phyloP scores from a whole-genome alignment of 164 flowering plant species.

The Nymphaea colorata region DNA sequence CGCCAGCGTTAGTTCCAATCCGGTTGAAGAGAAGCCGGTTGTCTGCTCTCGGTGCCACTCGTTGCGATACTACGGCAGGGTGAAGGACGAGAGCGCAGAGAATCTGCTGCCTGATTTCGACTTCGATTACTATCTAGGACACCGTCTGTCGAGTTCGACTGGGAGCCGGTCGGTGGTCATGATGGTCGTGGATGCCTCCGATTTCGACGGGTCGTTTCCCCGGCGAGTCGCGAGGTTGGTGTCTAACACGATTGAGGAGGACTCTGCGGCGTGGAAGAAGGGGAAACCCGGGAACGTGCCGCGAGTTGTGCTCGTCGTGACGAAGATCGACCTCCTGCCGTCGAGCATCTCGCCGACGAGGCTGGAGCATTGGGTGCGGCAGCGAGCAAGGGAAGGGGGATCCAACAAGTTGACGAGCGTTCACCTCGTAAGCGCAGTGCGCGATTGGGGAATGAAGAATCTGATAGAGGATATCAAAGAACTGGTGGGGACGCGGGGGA shows the following conservation, averaged over 20 bases:
- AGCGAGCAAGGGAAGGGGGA: slow-evolving; percentile 75
- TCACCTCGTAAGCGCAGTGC: slow-evolving; percentile 79
- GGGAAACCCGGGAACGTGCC: slow-evolving; percentile 88
- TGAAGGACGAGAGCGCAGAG: slow-evolving; percentile 66
- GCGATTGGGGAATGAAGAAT: slow-evolving; percentile 79
- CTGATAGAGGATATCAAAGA: slow-evolving; percentile 56
- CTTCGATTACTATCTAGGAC: slow-evolving; percentile 83
- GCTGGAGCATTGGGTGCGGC: slow-evolving; percentile 86
- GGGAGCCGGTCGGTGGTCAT: slow-evolving; percentile 68
- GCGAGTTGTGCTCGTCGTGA: slow-evolving; percentile 69
- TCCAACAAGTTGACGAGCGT: slow-evolving; percentile 53
- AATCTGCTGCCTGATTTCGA: slow-evolving; percentile 92
- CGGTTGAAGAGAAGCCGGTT: slow-evolving; percentile 24
- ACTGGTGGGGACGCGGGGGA: slow-evolving; percentile 68
- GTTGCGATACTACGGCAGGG: slow-evolving; percentile 66
- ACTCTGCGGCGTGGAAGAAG: slow-evolving; percentile 65
- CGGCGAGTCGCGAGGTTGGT: slow-evolving; percentile 56
- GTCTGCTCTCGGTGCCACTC: slow-evolving; percentile 90
- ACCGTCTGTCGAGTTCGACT: slow-evolving; percentile 31
- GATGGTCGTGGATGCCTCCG: slow-evolving; percentile 82
- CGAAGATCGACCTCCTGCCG: slow-evolving; percentile 84
- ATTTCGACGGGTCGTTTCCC: slow-evolving; percentile 93
- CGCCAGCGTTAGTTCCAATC: neutral
- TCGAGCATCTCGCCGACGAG: slow-evolving; percentile 39
- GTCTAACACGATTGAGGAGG: slow-evolving; percentile 56